phyloP scores from a whole-genome alignment of 768 basidiomycete species.

The Boletus tylopilopsis region DNA sequence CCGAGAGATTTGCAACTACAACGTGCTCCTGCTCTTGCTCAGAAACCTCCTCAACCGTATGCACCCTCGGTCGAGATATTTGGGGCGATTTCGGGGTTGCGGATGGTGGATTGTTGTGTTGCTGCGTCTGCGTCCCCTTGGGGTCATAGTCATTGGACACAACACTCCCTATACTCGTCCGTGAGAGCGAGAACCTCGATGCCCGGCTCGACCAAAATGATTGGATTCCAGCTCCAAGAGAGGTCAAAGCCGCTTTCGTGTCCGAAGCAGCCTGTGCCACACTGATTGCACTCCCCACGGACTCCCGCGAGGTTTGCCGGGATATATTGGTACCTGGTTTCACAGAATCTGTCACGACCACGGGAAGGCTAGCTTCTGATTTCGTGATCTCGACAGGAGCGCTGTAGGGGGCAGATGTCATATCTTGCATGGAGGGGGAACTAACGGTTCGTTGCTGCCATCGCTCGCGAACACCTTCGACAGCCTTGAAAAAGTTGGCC shows the following conservation, averaged over 20 bases:
- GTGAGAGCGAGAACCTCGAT: conserved; percentile 36
- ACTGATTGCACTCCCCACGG: conserved; percentile 19
- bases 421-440: conserved; percentile 25
- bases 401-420: conserved; percentile 15
- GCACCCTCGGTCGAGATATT: conserved; percentile 16
- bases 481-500: conserved; percentile 80
- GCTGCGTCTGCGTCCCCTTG: conserved; percentile 7
- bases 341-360: conserved; percentile 5
- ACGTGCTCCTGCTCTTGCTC: conserved; percentile 19
- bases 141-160: conserved; percentile 22
- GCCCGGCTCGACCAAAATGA: conserved; percentile 44
- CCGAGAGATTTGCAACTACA: conserved; percentile 1
- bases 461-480: conserved; percentile 81
- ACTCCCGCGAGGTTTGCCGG: conserved; percentile 27
- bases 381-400: conserved; percentile 29
- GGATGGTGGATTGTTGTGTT: background rate
- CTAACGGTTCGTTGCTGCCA: conserved; percentile 47
- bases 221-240: conserved; percentile 46
- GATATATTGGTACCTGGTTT: conserved; percentile 14
- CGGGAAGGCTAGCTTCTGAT: conserved; percentile 23
- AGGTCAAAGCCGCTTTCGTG: conserved; percentile 33
- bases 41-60: conserved; percentile 24
- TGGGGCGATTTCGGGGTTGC: conserved; percentile 11
- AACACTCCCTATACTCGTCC: conserved; percentile 24
- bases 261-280: conserved; percentile 32